Base-by-base conservation (phyloP, 1,139 yeast species). In the Saccharomyces hybrid region DNA sequence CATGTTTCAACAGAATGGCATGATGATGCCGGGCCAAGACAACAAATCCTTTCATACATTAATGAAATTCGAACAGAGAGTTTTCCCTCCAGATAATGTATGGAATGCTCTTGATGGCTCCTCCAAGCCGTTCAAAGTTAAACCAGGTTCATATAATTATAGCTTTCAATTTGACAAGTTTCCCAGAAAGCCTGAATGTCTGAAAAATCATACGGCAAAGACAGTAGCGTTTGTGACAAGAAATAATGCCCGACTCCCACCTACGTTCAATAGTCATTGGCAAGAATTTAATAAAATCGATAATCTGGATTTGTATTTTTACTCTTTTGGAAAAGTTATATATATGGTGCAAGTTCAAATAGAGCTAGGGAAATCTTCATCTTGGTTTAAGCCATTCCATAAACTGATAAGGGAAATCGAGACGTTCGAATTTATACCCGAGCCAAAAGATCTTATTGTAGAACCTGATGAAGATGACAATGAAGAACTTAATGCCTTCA, bases 61-160 rank as follows among this genome's bases (percentile, higher is more conserved):
- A 13, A 50, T 65, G 4, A 57, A 57, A 41, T 31, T 59, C 20
- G 57, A 59, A 26, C 55, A 59, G 9, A 56, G 65, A 51, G 62
- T 66, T 6, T 66, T 67, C 48, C 71, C 71, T 2, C 68, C 70
- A 2, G 66, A 61, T 51, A 65, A 65, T 53, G 69, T 66, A 4
- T 62, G 66, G 64, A 56, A 63, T 55, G 68, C 66, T 5, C 42
- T 65, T 5, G 64, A 64, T 42, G 66, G 65, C n/a, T 55, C 59
- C 4, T 48, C 61, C 2, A 64, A 62, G 50, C 67, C 68, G 5
- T 65, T 65, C 47, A 62, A 64, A 50, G 56, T 65, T 2, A 61
- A 59, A 42, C 62, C 67, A 4, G 71, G 69, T 11, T 55, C 54
- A 44, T 63, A 66, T 53, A 58, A 57, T 34, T 67, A 64, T 52